Base-by-base conservation (phyloP, 192 early-diverging fungal genomes). In the Entomortierella chlamydospora region DNA sequence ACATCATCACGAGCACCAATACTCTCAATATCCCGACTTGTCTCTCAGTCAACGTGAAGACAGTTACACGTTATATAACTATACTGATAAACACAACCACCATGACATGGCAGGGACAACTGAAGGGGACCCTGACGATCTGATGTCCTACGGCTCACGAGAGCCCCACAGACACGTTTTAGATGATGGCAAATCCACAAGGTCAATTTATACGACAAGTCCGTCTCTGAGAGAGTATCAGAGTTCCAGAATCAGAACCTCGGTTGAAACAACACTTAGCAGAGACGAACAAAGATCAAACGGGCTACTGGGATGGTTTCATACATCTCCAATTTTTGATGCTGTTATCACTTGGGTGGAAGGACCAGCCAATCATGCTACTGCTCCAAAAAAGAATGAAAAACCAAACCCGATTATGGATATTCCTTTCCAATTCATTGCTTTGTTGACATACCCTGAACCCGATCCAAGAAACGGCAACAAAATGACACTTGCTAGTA, bases 341-440 rank as follows among this genome's bases (percentile, higher is more conserved):
- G 55, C 73, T 0, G 45, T 83, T 22, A 39, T 83, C 30, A 59
- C 39, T 33, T 83, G 81, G 81, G 39, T 83, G 0, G 81, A 83
- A 55, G 73, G 70, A 30, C 81, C 81, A 10, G n/a, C 64, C 18
- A 41, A 61, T 26, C 34, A 22, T 43, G 0, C 26, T 22, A 26
- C 61, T 47, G 5, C 39, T 1, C n/a, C n/a, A n/a, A 61, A 61
- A 43, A 61, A 54, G 17, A 72, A 64, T 31, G 66, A 74, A 49
- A 67, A 72, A 26, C 69, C 74, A 29, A 73, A 73, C 26, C 68
- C 83, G 1, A 60, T 86, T 39, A 49, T 82, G 6, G 83, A 86
- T 34, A 84, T 86, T 22, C 85, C 85, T 1, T 68, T 86, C 23
- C 83, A 84, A 45, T 84, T 86, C 31, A 86, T 86, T 57, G 83